Conservation (phyloP, 2,329 filamentous ascomycete species). For the Paecilomyces dactylethromorphus region DNA sequence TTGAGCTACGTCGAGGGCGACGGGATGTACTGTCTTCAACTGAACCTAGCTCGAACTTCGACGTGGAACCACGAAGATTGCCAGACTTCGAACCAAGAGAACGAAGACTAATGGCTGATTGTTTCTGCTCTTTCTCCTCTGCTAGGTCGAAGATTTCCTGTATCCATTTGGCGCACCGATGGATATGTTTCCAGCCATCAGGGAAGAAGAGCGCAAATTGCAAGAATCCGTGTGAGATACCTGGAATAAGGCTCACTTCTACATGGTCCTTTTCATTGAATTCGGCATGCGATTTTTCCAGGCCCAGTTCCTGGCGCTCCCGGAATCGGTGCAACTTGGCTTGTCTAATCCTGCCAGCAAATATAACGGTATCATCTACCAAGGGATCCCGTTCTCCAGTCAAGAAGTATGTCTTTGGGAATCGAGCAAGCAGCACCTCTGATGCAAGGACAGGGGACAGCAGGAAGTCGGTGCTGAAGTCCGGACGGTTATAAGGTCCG, state of each 20-base stretch:
- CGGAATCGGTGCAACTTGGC: slow-evolving; percentile 59
- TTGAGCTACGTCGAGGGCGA: slow-evolving; percentile 42
- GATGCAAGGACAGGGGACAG: slow-evolving; percentile 86
- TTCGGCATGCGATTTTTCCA: slow-evolving; percentile 45
- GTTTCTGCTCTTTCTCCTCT: slow-evolving; percentile 11
- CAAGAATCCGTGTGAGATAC: slow-evolving; percentile 87
- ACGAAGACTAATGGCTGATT: slow-evolving; percentile 11
- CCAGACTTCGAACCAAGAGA: slow-evolving; percentile 2
- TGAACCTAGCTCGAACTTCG: slow-evolving; percentile 14
- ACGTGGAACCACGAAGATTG: not conserved
- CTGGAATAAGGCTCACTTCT: slow-evolving; percentile 78
- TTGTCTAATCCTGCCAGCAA: slow-evolving; percentile 79
- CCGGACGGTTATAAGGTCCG: slow-evolving; percentile 84
- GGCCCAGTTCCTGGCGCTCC: slow-evolving; percentile 50
- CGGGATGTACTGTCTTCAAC: slow-evolving; percentile 10
- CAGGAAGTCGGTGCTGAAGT: slow-evolving; percentile 86
- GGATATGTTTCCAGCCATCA: slow-evolving; percentile 82
- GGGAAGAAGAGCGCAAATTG: slow-evolving; percentile 86
- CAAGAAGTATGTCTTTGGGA: slow-evolving; percentile 89
- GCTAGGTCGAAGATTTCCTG: slow-evolving; percentile 58
- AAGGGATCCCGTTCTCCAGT: slow-evolving; percentile 93
- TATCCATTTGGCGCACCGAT: slow-evolving; percentile 74
- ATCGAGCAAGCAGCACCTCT: slow-evolving; percentile 72
- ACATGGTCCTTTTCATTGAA: slow-evolving; percentile 71
- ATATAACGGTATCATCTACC: slow-evolving; percentile 95